Evolutionary conservation across 371 early-diverging fungal species (phyloP), one percentile per base, ranked within the genome.

Genomic region (Nematocida sp.): DNA sequence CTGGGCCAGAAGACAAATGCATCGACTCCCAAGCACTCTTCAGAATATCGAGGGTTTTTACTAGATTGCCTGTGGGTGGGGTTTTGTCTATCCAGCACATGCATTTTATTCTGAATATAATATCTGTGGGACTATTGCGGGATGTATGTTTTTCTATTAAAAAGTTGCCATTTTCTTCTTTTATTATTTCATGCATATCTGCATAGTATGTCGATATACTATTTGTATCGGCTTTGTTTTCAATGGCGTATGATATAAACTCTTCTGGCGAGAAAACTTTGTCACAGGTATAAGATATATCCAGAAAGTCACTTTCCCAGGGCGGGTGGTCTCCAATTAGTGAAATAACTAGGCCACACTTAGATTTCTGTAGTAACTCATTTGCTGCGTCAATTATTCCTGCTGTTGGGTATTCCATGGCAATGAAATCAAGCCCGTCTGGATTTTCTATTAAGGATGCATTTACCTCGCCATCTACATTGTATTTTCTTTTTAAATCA

Each of bases 341-440:
- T 52, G 80, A 78, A 27, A 78, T 56, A 11, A 78, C 62, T 7
- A 78, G 13, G 1, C 42, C 23, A 23, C 46, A 56, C 33, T 78
- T 52, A 4, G 70, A 55, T 25, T 78, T 66, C 13, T n/a, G 11
- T 9, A 78, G 0, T 13, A 78, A 57, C 11, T 64, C 23, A 25
- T 18, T 39, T 1, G 71, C 47, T 6, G 18, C 25, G 13, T 39
- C 2, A 7, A 70, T 20, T 5, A 2, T 11, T 4, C 5, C 25
- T 15, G 52, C 44, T n/a, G 80, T 78, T 18, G 80, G 80, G 27
- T 78, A 78, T 71, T 78, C 80, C 80, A 78, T 78, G 9, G 71
- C 80, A 40, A 78, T 78, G 42, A 78, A 70, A 27, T 78, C 71
- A 9, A 5, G 39, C 6, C 60, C 60, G 23, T 60, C 39, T 45